A percentile compares a stretch with the other conserved stretches of the same genome.
These are phyloP conservation scores for Hevea brasiliensis DNA, from an alignment of 345 rosid genomes.

Conservation along the genomic window DNA sequence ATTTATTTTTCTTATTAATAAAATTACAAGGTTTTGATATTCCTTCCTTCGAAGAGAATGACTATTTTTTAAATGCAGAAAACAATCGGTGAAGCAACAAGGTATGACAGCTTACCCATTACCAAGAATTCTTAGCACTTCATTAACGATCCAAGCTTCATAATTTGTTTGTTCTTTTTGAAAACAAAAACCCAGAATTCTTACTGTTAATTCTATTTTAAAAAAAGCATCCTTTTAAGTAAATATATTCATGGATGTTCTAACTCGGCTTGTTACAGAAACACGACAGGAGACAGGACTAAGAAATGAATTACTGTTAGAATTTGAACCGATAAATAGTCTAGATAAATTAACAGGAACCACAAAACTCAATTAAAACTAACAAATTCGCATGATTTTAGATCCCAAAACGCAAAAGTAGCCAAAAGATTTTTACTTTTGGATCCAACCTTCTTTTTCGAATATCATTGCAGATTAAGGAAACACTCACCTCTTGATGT, in stretches of 20 bases:
- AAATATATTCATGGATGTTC: too few species aligned
- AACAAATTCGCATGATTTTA: slow-evolving; percentile 32
- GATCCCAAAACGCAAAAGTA: slow-evolving; percentile 41
- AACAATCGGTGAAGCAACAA: too few species aligned
- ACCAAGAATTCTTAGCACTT: background rate
- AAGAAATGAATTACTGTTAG: slow-evolving; percentile 45
- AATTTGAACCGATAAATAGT: slow-evolving; percentile 37
- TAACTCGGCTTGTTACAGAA: slow-evolving; percentile 34
- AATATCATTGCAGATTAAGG: slow-evolving; percentile 4
- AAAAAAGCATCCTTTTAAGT: too few species aligned
- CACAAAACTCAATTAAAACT: slow-evolving; percentile 19
- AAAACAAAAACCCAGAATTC: slow-evolving; percentile 2
- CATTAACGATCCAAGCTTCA: background rate
- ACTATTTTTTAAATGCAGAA: too few species aligned
- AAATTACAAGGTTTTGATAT: background rate
- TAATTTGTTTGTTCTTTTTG: background rate
- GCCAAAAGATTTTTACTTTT: slow-evolving; percentile 43
- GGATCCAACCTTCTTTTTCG: slow-evolving; percentile 29
- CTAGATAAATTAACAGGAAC: slow-evolving; percentile 26
- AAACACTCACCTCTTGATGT: slow-evolving; percentile 29
- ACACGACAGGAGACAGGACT: slow-evolving; percentile 29
- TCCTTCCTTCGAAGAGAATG: slow-evolving; percentile 10
- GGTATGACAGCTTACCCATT: too few species aligned
- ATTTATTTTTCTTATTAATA: slow-evolving; percentile 26
- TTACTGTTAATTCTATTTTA: too few species aligned